Conservation (phyloP, 306 rosid genomes). For the Crataegus laevigata region DNA sequence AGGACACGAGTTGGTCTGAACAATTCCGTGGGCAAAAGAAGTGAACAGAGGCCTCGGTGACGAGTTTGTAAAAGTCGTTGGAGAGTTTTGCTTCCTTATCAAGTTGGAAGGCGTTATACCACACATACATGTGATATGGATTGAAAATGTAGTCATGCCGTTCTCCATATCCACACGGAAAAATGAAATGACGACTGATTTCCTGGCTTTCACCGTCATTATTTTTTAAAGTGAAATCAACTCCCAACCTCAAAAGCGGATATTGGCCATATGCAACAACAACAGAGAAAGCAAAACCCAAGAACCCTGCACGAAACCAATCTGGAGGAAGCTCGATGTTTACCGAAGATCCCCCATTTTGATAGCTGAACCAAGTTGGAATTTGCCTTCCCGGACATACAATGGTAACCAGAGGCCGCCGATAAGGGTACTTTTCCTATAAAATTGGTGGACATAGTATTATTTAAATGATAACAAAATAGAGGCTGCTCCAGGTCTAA, state of each 20-base stretch:
- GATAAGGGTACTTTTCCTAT: background rate
- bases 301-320: background rate
- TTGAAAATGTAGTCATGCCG: background rate
- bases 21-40: background rate
- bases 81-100: background rate
- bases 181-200: too few species aligned
- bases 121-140: background rate
- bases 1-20: background rate
- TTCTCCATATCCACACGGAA: background rate
- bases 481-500: background rate
- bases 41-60: background rate
- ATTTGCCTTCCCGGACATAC: background rate
- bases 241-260: background rate
- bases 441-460: background rate
- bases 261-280: background rate
- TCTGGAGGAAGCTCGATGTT: background rate
- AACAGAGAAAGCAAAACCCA: conserved; percentile 16
- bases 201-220: background rate
- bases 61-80: background rate
- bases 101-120: background rate
- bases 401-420: background rate
- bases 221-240: background rate
- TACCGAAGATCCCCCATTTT: conserved; percentile 3
- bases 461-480: background rate
- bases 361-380: conserved; percentile 13